Base-by-base conservation (phyloP, 495 filamentous ascomycete genomes). In the Lasiosphaeriaceae sp. region DNA sequence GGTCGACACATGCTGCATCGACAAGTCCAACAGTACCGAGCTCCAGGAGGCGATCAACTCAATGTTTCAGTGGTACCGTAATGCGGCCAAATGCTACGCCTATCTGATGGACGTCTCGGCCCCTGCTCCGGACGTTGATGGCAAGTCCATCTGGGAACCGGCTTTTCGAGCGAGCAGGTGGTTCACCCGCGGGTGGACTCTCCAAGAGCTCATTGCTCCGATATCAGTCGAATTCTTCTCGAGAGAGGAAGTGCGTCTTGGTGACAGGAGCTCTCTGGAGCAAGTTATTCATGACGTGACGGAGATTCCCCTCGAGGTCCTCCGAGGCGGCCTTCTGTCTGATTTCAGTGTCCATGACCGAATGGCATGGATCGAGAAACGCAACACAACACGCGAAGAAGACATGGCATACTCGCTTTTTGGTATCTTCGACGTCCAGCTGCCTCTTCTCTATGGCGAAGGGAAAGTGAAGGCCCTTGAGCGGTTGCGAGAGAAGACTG, bases 121-220 rank as follows among this genome's bases (percentile, higher is more conserved):
- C 29, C 24, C 6, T 24, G 5, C 39, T 3, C 50, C 8, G 19
- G 31, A 39, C n/a, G 21, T 11, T 29, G 50, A 52, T 26, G 50
- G 29, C 17, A 50, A 50, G 3, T 26, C 19, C 4, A 22, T 3
- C 16, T 52, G 50, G 50, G 3, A 41, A 41, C 26, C 19, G 50
- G 19, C 29, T 43, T 52, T 52, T 52, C 50, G 31, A 21, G 5
- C 5, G 11, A 8, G 22, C 50, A 52, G 50, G 39, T 52, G 50
- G 50, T 52, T 52, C 29, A 39, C 50, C 26, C 29, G 56, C 6
- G 50, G 50, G 39, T 52, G 50, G 50, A 52, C 50, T 6, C n/a
- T 52, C 22, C 50, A 52, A 52, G 50, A 52, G 50, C 50, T 52
- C 21, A n/a, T 41, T 41, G 50, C 50, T 17, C 50, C 71, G 11